These are phyloP conservation scores for Nakazawaea sp. DNA, from an alignment of 805 yeast species.

Conservation along the genomic window DNA sequence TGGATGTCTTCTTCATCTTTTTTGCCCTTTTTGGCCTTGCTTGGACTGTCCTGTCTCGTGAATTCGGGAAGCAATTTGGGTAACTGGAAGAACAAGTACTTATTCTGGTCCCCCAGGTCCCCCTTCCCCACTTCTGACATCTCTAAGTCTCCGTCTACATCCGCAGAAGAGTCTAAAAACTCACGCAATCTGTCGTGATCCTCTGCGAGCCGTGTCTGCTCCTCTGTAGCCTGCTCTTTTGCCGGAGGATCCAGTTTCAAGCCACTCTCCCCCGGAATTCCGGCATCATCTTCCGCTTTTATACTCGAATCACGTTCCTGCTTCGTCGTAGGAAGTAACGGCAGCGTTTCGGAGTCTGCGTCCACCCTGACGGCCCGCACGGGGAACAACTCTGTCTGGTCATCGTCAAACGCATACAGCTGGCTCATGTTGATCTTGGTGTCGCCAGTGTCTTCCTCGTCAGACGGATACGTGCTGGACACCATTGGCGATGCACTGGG, in stretches of 20 bases:
- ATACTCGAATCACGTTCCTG: not conserved
- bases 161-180: constrained; percentile 21
- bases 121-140: constrained; percentile 3
- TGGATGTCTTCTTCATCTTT: constrained; percentile 6
- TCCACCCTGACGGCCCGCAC: constrained; percentile 58
- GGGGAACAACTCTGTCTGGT: constrained; percentile 58
- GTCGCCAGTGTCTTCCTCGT: constrained; percentile 27
- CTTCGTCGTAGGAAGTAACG: not conserved
- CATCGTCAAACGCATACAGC: constrained; percentile 44
- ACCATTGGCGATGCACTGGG: not conserved
- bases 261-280: not conserved
- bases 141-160: constrained; percentile 17
- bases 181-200: constrained; percentile 32
- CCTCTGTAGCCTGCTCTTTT: constrained; percentile 18
- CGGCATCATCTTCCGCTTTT: constrained; percentile 11
- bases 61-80: constrained; percentile 39
- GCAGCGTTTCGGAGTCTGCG: not conserved
- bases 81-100: constrained; percentile 31
- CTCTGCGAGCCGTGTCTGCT: constrained; percentile 24
- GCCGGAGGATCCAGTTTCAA: not conserved
- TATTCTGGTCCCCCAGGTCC: no score
- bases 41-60: constrained; percentile 14
- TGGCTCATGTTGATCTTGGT: constrained; percentile 59
- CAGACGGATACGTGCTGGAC: constrained; percentile 19
- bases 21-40: constrained; percentile 10